These are phyloP conservation scores for Babesia divergens DNA, from an alignment of 169 alveolate species.

Conservation along the genomic window DNA sequence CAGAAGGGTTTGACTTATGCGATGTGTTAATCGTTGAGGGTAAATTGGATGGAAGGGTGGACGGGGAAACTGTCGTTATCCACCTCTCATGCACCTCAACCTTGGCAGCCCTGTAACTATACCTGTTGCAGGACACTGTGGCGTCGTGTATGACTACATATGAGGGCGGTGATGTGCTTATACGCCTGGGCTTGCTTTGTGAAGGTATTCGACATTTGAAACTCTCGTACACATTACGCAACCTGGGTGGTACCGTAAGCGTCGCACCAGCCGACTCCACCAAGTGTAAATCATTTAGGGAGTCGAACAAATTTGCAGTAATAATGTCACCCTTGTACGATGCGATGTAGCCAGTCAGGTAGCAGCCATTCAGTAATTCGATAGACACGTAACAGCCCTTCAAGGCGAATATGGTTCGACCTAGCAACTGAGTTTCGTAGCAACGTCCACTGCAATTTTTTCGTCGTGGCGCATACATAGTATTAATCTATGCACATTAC, in stretches of 20 bases:
- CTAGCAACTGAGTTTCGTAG: slow-evolving; percentile 33
- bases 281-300: slow-evolving; percentile 19
- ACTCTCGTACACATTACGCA: not conserved
- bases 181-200: not conserved
- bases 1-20: not conserved
- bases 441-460: not conserved
- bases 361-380: slow-evolving; percentile 22
- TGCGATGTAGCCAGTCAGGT: slow-evolving; percentile 23
- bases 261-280: not conserved
- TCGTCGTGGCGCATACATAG: slow-evolving; percentile 12
- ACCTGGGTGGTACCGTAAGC: not conserved
- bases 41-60: not conserved
- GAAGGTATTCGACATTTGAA: too few species aligned
- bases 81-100: slow-evolving; percentile 27
- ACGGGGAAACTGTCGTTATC: slow-evolving; percentile 20
- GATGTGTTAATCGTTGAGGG: not conserved
- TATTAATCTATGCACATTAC: not conserved
- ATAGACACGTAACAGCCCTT: slow-evolving; percentile 17
- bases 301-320: slow-evolving; percentile 8
- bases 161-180: not conserved
- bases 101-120: not conserved
- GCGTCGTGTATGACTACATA: slow-evolving; percentile 18
- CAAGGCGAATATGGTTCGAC: slow-evolving; percentile 24
- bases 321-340: slow-evolving; percentile 18
- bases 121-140: not conserved